phyloP scores from a whole-genome alignment of 2,329 filamentous ascomycete genomes.

The Ramularia collo-cygni region DNA sequence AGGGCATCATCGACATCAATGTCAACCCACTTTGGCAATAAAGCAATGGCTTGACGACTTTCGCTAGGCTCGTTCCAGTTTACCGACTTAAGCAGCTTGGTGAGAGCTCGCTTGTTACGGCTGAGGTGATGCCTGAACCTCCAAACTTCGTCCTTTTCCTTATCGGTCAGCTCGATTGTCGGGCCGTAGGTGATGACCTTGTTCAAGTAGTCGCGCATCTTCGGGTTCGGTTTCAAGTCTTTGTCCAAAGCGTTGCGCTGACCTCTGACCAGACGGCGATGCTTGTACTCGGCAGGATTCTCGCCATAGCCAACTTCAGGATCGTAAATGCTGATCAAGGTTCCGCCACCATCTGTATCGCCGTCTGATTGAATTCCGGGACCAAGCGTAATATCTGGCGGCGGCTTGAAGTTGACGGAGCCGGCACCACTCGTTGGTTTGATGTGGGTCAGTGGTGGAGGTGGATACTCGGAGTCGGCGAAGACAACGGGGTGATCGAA shows the following conservation, averaged over 20 bases:
- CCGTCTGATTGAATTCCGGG: constrained; percentile 74
- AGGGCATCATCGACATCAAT: constrained; percentile 96
- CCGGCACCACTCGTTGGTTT: constrained; percentile 48
- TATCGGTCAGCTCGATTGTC: constrained; percentile 76
- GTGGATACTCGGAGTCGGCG: constrained; percentile 84
- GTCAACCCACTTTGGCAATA: constrained; percentile 88
- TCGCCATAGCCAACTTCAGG: constrained; percentile 83
- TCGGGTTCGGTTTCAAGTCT: constrained; percentile 91
- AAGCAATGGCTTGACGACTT: constrained; percentile 79
- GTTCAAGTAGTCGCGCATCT: constrained; percentile 90
- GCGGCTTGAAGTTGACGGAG: constrained; percentile 63
- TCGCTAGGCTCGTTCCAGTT: constrained; percentile 86
- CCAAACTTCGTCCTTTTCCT: constrained; percentile 96
- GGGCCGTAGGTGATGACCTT: constrained; percentile 85
- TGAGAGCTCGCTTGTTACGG: constrained; percentile 76
- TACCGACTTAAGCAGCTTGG: constrained; percentile 96
- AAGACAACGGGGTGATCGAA: constrained; percentile 97
- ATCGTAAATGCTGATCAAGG: constrained; percentile 81
- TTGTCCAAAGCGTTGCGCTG: constrained; percentile 89
- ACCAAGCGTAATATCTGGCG: constrained; percentile 82
- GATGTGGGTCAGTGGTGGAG: constrained; percentile 73
- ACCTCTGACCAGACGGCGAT: constrained; percentile 82
- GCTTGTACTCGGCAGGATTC: constrained; percentile 93
- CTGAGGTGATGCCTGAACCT: constrained; percentile 94
- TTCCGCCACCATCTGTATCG: constrained; percentile 49